A percentile compares a stretch with the other conserved stretches of the same genome.
Conservation (phyloP, 257 asterid genomes). For the Solanum sitiens region DNA sequence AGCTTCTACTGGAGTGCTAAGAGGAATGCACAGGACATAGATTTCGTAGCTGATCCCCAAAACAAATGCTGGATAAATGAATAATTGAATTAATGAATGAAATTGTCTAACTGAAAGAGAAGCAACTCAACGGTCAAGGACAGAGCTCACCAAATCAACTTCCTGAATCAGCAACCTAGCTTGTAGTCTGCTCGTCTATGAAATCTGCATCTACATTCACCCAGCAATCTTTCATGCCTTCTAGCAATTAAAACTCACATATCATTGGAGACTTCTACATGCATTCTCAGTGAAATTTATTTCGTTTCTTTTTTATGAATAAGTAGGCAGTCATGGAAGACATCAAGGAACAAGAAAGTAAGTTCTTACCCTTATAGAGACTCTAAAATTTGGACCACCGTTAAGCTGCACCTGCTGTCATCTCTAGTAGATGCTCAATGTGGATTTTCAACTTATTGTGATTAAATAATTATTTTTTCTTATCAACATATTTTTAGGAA, state of each 20-base stretch:
- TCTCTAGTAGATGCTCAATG: background rate
- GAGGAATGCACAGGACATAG: background rate
- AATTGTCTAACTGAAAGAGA: background rate
- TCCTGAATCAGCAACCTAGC: background rate
- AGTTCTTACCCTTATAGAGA: background rate
- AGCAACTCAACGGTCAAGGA: background rate
- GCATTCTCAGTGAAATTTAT: background rate
- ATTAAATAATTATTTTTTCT: background rate
- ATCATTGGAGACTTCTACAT: background rate
- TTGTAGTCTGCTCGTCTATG: background rate
- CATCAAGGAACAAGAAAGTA: background rate
- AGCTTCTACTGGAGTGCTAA: background rate
- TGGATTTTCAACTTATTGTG: background rate
- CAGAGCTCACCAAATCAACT: background rate
- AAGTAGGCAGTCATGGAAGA: background rate
- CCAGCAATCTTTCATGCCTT: background rate
- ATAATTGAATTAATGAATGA: background rate
- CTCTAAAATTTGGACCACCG: background rate
- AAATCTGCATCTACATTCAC: background rate
- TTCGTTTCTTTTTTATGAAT: background rate
- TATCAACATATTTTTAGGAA: slow-evolving; percentile 40
- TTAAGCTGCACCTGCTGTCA: background rate
- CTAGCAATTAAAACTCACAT: background rate
- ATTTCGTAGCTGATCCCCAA: background rate
- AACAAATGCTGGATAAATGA: background rate